These are phyloP conservation scores for Alternaria burnsii DNA, from an alignment of 2,329 filamentous ascomycete species.

Conservation along the genomic window DNA sequence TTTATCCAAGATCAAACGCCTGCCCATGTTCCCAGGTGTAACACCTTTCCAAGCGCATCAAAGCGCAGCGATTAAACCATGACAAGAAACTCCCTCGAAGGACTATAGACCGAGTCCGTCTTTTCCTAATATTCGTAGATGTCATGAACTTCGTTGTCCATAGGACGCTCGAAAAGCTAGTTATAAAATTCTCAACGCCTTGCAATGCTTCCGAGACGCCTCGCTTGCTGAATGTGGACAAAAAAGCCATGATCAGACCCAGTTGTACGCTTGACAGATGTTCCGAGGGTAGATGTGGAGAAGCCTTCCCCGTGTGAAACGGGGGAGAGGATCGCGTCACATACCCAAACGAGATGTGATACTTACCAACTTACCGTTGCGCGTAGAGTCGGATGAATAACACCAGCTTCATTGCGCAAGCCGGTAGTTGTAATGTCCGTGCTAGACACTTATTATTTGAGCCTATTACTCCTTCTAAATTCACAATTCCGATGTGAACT, in stretches of 20 bases:
- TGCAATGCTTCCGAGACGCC: conserved; percentile 46
- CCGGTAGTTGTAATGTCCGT: conserved; percentile 33
- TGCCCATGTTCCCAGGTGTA: background rate
- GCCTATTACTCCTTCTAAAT: conserved; percentile 21
- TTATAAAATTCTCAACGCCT: conserved; percentile 29
- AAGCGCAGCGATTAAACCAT: background rate
- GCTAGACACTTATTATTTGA: conserved; percentile 24
- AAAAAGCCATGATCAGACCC: conserved; percentile 24
- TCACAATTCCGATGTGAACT: background rate
- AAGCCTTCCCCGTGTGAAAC: conserved; percentile 20
- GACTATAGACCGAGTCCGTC: conserved; percentile 13
- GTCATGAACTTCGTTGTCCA: conserved; percentile 35
- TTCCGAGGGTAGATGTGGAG: conserved; percentile 47
- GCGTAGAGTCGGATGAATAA: conserved; percentile 48
- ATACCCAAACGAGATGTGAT: conserved; percentile 53
- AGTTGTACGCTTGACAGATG: conserved; percentile 33
- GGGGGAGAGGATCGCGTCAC: conserved; percentile 46
- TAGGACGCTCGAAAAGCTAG: conserved; percentile 35
- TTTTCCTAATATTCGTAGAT: conserved; percentile 16
- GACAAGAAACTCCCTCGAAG: conserved; percentile 17
- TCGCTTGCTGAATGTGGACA: conserved; percentile 36
- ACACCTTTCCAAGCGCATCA: background rate
- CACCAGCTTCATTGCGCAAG: conserved; percentile 50
- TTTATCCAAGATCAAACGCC: conserved; percentile 11
- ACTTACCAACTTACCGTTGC: conserved; percentile 55